These are phyloP conservation scores for Phytophthora niederhauseri DNA, from an alignment of 352 stramenopile genomes.

Conservation along the genomic window DNA sequence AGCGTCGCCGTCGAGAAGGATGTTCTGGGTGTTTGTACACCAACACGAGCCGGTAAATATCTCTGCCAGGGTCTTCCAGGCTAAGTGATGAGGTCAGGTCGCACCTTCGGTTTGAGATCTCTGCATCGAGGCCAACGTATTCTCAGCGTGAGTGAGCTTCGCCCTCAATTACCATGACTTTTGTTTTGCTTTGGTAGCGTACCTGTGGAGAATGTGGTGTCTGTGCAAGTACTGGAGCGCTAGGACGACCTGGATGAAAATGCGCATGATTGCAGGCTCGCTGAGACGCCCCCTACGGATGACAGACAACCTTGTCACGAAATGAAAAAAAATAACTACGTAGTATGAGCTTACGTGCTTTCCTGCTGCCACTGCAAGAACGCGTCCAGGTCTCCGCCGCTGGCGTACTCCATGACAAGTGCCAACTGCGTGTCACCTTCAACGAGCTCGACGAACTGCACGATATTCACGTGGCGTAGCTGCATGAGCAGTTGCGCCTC, in stretches of 20 bases:
- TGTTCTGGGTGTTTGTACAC: slow-evolving; percentile 50
- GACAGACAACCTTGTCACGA: slow-evolving; percentile 3
- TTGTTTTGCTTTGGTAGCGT: not conserved
- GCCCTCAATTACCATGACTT: not conserved
- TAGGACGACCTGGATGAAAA: slow-evolving; percentile 70
- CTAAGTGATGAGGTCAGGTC: not conserved
- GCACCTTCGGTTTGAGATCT: slow-evolving; percentile 55
- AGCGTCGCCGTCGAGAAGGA: slow-evolving; percentile 12
- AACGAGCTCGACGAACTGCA: slow-evolving; percentile 61
- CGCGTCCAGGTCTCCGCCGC: slow-evolving; percentile 59
- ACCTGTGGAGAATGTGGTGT: slow-evolving; percentile 70
- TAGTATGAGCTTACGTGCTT: too few relatives aligned
- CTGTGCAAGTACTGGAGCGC: slow-evolving; percentile 69
- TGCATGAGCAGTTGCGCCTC: slow-evolving; percentile 59
- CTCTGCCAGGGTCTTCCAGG: not conserved
- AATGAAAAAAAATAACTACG: not conserved
- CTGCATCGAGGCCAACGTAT: slow-evolving; percentile 16
- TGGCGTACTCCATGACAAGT: slow-evolving; percentile 84
- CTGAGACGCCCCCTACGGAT: slow-evolving; percentile 24
- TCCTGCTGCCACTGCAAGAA: slow-evolving; percentile 41
- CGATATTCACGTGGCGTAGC: slow-evolving; percentile 69
- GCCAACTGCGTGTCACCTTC: slow-evolving; percentile 32
- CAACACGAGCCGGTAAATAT: not conserved
- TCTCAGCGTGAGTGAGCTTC: not conserved
- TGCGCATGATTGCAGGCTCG: slow-evolving; percentile 63